Percentiles rank a stretch among this genome's conserved stretches.
Conservation (phyloP, 2,329 filamentous ascomycete species). For the Curvularia sp. region DNA sequence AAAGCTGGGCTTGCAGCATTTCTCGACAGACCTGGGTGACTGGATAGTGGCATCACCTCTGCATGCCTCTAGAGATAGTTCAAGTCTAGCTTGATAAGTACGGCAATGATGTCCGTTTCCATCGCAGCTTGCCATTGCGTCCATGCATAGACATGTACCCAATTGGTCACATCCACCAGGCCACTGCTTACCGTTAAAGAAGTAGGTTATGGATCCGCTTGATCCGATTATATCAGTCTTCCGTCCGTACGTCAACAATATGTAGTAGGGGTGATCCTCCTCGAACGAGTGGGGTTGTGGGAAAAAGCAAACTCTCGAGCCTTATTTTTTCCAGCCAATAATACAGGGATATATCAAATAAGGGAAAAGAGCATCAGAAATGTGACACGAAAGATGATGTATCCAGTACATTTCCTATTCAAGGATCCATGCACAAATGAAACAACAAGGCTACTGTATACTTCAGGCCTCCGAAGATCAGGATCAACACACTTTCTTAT, state of each 20-base stretch:
- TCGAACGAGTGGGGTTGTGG: neutral
- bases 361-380: neutral
- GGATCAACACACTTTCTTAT: conserved; percentile 2
- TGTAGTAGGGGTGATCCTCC: neutral
- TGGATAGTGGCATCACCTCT: neutral
- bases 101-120: neutral
- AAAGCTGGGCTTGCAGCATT: neutral
- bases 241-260: neutral
- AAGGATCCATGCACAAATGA: neutral
- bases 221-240: neutral
- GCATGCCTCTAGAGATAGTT: conserved; percentile 3
- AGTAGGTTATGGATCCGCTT: neutral
- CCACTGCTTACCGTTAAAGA: neutral
- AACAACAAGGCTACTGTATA: neutral
- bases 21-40: neutral
- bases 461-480: neutral
- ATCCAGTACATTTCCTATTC: neutral
- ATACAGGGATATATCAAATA: neutral
- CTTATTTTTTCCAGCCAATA: neutral
- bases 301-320: neutral
- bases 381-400: neutral
- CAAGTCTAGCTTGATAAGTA: neutral
- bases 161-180: neutral
- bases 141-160: neutral
- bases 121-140: neutral